Evolutionary conservation across 495 filamentous ascomycete genomes (phyloP).

Genomic region (Annulohypoxylon moriforme): DNA sequence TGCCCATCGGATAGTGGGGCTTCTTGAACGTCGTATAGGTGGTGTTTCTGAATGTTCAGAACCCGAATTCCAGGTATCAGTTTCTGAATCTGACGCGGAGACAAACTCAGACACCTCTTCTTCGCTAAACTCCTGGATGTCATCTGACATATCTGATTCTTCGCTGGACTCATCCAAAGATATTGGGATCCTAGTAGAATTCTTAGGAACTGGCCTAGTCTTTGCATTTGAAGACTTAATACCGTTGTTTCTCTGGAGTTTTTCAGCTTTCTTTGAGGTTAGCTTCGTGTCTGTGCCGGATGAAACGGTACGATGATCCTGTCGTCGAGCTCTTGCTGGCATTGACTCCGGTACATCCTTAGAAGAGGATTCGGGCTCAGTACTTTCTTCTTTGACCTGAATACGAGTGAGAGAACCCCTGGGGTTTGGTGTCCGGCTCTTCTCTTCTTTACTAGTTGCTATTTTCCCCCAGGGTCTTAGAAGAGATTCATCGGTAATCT

Average conservation of each 20-base stretch:
- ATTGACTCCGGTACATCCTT: not conserved
- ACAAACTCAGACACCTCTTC: constrained; percentile 42
- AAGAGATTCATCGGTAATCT: constrained; percentile 42
- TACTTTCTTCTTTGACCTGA: not conserved
- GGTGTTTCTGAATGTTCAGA: constrained; percentile 34
- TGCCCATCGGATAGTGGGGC: constrained; percentile 27
- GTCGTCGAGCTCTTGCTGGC: constrained; percentile 5
- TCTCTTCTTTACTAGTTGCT: not conserved
- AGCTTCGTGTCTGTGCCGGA: not conserved
- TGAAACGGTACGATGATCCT: not conserved
- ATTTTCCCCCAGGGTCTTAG: constrained; percentile 32
- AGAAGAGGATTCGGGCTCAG: constrained; percentile 2
- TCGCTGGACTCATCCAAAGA: constrained; percentile 13
- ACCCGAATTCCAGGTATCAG: constrained; percentile 37
- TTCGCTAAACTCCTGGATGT: constrained; percentile 8
- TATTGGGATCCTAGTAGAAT: not conserved
- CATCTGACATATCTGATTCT: constrained; percentile 8
- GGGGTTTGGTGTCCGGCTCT: not conserved
- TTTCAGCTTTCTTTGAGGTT: constrained; percentile 2
- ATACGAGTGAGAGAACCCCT: constrained; percentile 7
- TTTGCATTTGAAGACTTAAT: not conserved
- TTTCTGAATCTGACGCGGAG: constrained; percentile 27
- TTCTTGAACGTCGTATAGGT: constrained; percentile 29
- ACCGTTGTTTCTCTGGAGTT: not conserved
- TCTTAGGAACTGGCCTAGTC: not conserved